Conservation (phyloP, 2,329 filamentous ascomycete species). For the Penicillium sp. region DNA sequence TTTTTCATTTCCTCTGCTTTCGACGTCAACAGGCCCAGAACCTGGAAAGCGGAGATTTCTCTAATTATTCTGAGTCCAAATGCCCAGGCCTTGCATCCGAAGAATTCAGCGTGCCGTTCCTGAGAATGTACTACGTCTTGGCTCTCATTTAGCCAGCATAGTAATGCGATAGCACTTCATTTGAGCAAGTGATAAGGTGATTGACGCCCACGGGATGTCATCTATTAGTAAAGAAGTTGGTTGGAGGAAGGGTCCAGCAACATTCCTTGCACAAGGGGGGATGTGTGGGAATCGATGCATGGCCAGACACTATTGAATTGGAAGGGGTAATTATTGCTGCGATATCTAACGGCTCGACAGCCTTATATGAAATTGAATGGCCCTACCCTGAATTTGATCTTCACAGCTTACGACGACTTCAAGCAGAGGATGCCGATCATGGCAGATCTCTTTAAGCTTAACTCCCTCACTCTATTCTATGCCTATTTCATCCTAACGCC, state of each 20-base stretch:
- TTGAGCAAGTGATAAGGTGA: not conserved
- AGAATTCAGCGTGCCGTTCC: not conserved
- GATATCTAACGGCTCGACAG: not conserved
- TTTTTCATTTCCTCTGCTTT: not conserved
- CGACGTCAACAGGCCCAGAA: not conserved
- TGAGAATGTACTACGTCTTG: not conserved
- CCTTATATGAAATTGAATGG: not conserved
- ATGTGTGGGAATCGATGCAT: not conserved
- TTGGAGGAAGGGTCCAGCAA: not conserved
- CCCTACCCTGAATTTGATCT: not conserved
- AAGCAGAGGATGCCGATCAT: not conserved
- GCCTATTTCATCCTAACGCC: slow-evolving; percentile 63
- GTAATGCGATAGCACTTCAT: not conserved
- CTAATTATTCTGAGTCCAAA: not conserved
- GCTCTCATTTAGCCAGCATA: not conserved
- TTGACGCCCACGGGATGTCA: not conserved
- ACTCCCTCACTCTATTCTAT: slow-evolving; percentile 68
- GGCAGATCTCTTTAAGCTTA: slow-evolving; percentile 26
- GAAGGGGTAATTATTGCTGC: not conserved
- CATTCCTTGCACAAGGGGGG: not conserved
- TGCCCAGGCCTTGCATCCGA: not conserved
- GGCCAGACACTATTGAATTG: not conserved
- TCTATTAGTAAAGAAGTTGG: not conserved
- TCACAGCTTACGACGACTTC: not conserved
- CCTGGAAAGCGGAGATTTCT: not conserved